Percentiles rank a stretch among this genome's conserved stretches.
Conservation (phyloP, 2,329 filamentous ascomycete species). For the Eutypa lata region DNA sequence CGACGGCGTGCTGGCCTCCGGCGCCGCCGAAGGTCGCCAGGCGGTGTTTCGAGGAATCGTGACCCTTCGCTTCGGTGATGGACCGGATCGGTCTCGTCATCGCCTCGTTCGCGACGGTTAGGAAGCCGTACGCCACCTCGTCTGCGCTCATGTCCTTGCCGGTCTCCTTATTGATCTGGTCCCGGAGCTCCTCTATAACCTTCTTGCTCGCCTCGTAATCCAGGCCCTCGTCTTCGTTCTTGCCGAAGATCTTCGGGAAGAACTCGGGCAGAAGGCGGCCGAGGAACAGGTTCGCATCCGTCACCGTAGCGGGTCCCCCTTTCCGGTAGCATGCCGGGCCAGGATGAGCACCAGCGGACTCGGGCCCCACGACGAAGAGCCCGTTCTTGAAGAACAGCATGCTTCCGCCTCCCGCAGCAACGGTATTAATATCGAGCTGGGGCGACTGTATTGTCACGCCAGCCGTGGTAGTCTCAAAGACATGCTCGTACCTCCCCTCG, state of each 20-base stretch:
- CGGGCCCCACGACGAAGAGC: constrained; percentile 84
- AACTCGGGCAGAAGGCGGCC: constrained; percentile 84
- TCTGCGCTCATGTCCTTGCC: constrained; percentile 71
- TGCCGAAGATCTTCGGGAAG: constrained; percentile 93
- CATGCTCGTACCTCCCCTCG: constrained; percentile 83
- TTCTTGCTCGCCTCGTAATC: constrained; percentile 73
- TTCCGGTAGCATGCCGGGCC: constrained; percentile 91
- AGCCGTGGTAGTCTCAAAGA: constrained; percentile 90
- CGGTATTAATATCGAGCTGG: constrained; percentile 91
- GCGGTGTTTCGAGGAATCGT: constrained; percentile 86
- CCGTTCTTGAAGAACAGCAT: constrained; percentile 85
- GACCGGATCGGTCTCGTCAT: constrained; percentile 90
- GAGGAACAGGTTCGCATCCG: constrained; percentile 84
- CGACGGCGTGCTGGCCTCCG: constrained; percentile 88
- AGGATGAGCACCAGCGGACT: constrained; percentile 84
- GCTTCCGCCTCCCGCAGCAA: constrained; percentile 85
- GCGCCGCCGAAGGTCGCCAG: constrained; percentile 90
- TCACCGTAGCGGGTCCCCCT: constrained; percentile 86
- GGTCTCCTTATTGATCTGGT: constrained; percentile 74
- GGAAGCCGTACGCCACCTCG: constrained; percentile 84
- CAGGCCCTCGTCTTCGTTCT: constrained; percentile 78
- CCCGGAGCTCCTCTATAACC: constrained; percentile 71
- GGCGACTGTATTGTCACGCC: constrained; percentile 93
- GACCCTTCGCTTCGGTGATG: constrained; percentile 87
- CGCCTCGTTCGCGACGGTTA: constrained; percentile 86